Evolutionary conservation across 371 early-diverging fungal species (phyloP), one percentile per base, ranked within the genome.

Genomic region (Gilbertella persicaria): DNA sequence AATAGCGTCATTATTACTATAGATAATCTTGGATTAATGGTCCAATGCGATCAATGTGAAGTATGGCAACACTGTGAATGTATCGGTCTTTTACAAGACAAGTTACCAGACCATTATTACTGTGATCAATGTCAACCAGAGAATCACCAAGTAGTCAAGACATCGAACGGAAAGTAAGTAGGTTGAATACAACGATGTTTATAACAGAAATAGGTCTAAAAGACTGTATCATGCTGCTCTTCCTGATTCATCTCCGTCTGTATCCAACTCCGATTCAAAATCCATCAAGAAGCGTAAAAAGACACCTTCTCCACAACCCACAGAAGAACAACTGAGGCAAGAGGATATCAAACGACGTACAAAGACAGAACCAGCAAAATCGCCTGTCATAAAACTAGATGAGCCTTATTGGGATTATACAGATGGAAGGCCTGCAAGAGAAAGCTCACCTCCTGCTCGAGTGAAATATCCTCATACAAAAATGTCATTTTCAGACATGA

Each of bases 41-140:
- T 94, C 26, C 90, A 92, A 68, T 94, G 95, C 71, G 94, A 94
- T 53, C 78, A 80, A 13, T 94, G 95, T 64, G 82, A 86, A 58
- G 92, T 92, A 10, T 94, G 95, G 95, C 95, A 94, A 67, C 95
- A 94, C 65, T 88, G 88, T 55, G 82, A 85, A 24, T 94, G 95
- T 63, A 87, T 94, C 55, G 90, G 91, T 16, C 46, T 76, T 37
- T 72, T 80, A 8, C 73, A 82, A 45, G 81, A 85, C 53, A 82
- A 85, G 41, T 72, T 88, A 25, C 94, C 95, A 9, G 88, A 92
- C 58, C 80, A 88, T 52, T 94, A 94, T 70, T 94, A 85, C 61
- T 94, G 95, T 69, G 95, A 94, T 45, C 78, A 83, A 19, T 93
- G 95, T 67, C 77, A 76, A 16, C 91, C 91, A n/a, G 78, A 80